Evolutionary conservation across 805 yeast species (phyloP).

Genomic region (Ogataea pilisensis): DNA sequence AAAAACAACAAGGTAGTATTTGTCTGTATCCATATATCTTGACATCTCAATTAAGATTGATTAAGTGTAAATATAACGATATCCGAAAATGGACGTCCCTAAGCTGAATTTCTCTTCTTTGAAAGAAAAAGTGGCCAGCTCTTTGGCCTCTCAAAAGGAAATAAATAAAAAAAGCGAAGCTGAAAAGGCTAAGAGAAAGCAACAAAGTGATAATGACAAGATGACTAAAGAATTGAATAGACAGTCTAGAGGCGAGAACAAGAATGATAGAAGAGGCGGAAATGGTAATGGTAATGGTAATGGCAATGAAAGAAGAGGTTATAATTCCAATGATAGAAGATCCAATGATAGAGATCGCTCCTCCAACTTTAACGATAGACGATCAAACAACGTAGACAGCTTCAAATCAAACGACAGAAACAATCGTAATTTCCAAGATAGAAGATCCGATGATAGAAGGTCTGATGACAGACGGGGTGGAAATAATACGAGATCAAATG

Average conservation of each 20-base stretch:
- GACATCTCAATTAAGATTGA: too few species aligned
- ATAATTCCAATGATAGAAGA: conserved; percentile 10
- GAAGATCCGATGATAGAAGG: not conserved
- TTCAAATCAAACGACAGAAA: conserved; percentile 6
- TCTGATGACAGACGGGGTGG: conserved; percentile 1
- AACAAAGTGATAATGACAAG: conserved; percentile 20
- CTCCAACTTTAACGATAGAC: conserved; percentile 9
- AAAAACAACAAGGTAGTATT: too few species aligned
- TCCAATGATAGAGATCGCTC: conserved; percentile 8
- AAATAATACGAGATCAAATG: conserved; percentile 8
- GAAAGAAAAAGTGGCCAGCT: conserved; percentile 59
- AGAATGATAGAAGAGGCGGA: conserved; percentile 9
- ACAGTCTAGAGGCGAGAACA: conserved; percentile 9
- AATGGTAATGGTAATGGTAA: conserved; percentile 1
- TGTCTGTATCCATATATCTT: too few species aligned
- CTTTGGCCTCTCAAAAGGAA: conserved; percentile 34
- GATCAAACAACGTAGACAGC: conserved; percentile 9
- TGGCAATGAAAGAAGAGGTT: conserved; percentile 9
- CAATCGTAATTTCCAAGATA: too few species aligned
- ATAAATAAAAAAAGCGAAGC: conserved; percentile 12
- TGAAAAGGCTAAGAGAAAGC: conserved; percentile 22
- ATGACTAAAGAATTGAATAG: conserved; percentile 17
- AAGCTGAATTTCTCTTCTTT: conserved; percentile 50
- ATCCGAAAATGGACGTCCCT: conserved; percentile 45
- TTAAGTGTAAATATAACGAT: too few species aligned